Conservation (phyloP, 2,329 filamentous ascomycete genomes). For the Neofusicoccum umdonicola region DNA sequence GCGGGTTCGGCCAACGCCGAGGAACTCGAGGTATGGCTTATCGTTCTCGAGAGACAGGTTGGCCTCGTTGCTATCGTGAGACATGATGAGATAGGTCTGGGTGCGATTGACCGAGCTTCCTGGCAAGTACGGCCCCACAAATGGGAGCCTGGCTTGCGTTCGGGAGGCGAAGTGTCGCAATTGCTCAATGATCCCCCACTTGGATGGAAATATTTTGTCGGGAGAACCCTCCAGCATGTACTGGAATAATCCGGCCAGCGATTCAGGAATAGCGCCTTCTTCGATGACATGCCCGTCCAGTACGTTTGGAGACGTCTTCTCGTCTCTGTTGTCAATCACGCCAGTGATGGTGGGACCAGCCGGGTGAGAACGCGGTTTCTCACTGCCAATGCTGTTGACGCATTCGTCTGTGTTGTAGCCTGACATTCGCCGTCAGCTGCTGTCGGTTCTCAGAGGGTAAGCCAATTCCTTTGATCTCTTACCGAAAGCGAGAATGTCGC, state of each 20-base stretch:
- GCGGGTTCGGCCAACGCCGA: slow-evolving; percentile 56
- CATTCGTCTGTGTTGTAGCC: slow-evolving; percentile 59
- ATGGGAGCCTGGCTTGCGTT: slow-evolving; percentile 49
- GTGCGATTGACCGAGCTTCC: slow-evolving; percentile 59
- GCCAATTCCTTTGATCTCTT: neutral
- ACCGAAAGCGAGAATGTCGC: slow-evolving; percentile 62
- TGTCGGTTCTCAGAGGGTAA: neutral
- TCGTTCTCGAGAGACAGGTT: slow-evolving; percentile 59
- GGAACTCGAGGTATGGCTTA: slow-evolving; percentile 58
- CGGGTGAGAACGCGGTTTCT: slow-evolving; percentile 50
- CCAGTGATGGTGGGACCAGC: slow-evolving; percentile 63
- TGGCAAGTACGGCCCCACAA: slow-evolving; percentile 56
- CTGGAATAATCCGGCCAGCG: slow-evolving; percentile 57
- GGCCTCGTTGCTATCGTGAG: slow-evolving; percentile 63
- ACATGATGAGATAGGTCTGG: slow-evolving; percentile 65
- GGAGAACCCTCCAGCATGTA: slow-evolving; percentile 56
- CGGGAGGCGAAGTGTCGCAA: slow-evolving; percentile 50
- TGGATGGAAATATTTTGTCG: slow-evolving; percentile 42
- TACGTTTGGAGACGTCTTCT: slow-evolving; percentile 44
- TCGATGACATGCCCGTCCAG: slow-evolving; percentile 64
- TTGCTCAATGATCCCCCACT: slow-evolving; percentile 41
- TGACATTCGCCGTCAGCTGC: neutral
- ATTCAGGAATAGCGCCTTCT: slow-evolving; percentile 60
- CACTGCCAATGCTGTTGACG: slow-evolving; percentile 56
- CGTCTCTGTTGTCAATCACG: slow-evolving; percentile 59